phyloP scores from a whole-genome alignment of 495 filamentous ascomycete species.

The Tuber umbilicatum region DNA sequence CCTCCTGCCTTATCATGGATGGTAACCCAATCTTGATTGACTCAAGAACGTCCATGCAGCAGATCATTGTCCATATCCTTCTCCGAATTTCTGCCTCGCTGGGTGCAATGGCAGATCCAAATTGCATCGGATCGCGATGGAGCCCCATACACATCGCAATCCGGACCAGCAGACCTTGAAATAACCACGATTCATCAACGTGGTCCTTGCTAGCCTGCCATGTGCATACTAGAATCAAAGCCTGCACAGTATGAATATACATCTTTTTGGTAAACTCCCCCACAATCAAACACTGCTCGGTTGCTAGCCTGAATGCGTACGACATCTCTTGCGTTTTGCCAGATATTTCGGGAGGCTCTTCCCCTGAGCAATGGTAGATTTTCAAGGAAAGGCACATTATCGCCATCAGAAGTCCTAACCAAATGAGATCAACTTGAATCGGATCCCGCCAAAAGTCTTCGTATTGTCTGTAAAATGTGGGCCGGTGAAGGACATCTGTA shows the following conservation, averaged over 20 bases:
- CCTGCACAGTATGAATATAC: conserved; percentile 73
- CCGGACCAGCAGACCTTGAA: conserved; percentile 71
- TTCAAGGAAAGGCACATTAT: conserved; percentile 86
- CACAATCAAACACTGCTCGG: conserved; percentile 77
- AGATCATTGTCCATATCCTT: conserved; percentile 78
- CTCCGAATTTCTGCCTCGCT: conserved; percentile 90
- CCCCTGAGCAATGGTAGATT: conserved; percentile 80
- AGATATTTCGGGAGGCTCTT: conserved; percentile 79
- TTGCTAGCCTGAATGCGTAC: conserved; percentile 67
- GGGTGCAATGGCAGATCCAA: conserved; percentile 64
- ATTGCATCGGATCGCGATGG: conserved; percentile 82
- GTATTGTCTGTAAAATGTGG: conserved; percentile 79
- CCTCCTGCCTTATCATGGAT: conserved; percentile 73
- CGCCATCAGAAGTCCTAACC: conserved; percentile 82
- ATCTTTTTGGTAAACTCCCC: conserved; percentile 87
- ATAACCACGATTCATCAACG: conserved; percentile 74
- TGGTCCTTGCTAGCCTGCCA: conserved; percentile 72
- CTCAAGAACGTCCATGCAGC: conserved; percentile 74
- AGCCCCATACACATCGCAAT: conserved; percentile 93
- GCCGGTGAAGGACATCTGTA: conserved; percentile 72
- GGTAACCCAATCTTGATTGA: conserved; percentile 88
- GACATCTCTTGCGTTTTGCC: conserved; percentile 69
- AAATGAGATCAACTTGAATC: conserved; percentile 68
- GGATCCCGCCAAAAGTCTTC: conserved; percentile 85
- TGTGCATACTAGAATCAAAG: conserved; percentile 74